Evolutionary conservation across 2,329 filamentous ascomycete genomes (phyloP).

Genomic region (Fusarium sp.): DNA sequence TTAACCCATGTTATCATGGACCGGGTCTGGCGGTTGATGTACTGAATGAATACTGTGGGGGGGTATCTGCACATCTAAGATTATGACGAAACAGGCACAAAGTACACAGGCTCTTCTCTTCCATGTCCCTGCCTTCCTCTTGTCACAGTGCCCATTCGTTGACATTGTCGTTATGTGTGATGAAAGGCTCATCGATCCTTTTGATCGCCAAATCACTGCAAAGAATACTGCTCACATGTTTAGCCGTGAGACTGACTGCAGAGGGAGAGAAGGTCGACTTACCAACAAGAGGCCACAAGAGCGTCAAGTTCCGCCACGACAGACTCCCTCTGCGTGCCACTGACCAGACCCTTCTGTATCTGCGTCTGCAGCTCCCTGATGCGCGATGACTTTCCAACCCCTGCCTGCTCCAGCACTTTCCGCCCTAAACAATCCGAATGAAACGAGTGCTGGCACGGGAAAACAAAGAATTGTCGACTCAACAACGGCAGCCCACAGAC

Average conservation of each 20-base stretch:
- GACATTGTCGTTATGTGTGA: constrained; percentile 74
- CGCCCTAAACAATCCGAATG: constrained; percentile 93
- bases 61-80: constrained; percentile 45
- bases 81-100: constrained; percentile 31
- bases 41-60: constrained; percentile 27
- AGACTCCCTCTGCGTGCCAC: constrained; percentile 77
- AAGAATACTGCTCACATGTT: constrained; percentile 71
- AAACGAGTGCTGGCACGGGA: constrained; percentile 97
- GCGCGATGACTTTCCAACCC: constrained; percentile 76
- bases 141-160: constrained; percentile 80
- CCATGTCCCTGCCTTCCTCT: constrained; percentile 16
- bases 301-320: constrained; percentile 90
- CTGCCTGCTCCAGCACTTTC: constrained; percentile 83
- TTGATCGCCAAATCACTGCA: constrained; percentile 97
- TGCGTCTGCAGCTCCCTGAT: constrained; percentile 88
- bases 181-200: constrained; percentile 91
- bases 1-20: neutral
- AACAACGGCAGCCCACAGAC: constrained; percentile 86
- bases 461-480: constrained; percentile 95
- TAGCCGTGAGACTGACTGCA: neutral
- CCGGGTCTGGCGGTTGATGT: constrained; percentile 2
- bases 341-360: constrained; percentile 78
- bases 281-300: constrained; percentile 92
- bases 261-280: constrained; percentile 44
- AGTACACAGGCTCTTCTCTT: constrained; percentile 25